Conservation (phyloP, 1,139 yeast species). For the Arxiozyma bovina region DNA sequence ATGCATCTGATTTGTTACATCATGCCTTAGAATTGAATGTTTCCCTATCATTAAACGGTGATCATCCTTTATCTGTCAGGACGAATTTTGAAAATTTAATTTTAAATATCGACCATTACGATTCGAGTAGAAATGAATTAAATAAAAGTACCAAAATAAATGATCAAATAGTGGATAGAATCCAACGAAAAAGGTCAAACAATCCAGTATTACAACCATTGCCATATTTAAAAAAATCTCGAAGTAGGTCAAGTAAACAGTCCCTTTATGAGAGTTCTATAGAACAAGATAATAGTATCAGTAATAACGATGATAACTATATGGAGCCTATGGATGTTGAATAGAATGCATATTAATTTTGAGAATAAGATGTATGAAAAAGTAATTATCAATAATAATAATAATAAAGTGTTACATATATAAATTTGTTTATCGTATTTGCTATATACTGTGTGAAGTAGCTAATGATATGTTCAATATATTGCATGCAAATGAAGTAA, state of each 20-base stretch:
- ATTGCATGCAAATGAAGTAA: not conserved
- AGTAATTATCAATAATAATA: too few relatives aligned
- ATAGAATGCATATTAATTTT: not conserved
- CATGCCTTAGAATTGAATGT: slow-evolving; percentile 71
- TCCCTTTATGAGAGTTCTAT: not conserved
- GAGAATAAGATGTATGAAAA: too few relatives aligned
- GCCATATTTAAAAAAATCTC: not conserved
- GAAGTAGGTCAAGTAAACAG: not conserved
- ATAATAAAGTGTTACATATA: not conserved
- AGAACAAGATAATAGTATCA: not conserved
- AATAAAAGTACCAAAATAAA: not conserved
- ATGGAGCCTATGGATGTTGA: not conserved
- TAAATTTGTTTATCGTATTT: not conserved
- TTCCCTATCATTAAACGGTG: slow-evolving; percentile 18
- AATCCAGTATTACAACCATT: slow-evolving; percentile 6
- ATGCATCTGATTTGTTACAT: slow-evolving; percentile 70
- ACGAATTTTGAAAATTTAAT: slow-evolving; percentile 13
- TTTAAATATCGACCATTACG: slow-evolving; percentile 10
- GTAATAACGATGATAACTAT: not conserved
- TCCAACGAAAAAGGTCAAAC: slow-evolving; percentile 2
- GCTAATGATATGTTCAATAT: not conserved
- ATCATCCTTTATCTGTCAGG: slow-evolving; percentile 29
- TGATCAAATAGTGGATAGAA: not conserved
- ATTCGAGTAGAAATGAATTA: not conserved
- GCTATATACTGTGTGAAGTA: not conserved